A percentile compares a stretch with the other conserved stretches of the same genome.
phyloP scores from a whole-genome alignment of 495 filamentous ascomycete species.

The Parathielavia appendiculata region DNA sequence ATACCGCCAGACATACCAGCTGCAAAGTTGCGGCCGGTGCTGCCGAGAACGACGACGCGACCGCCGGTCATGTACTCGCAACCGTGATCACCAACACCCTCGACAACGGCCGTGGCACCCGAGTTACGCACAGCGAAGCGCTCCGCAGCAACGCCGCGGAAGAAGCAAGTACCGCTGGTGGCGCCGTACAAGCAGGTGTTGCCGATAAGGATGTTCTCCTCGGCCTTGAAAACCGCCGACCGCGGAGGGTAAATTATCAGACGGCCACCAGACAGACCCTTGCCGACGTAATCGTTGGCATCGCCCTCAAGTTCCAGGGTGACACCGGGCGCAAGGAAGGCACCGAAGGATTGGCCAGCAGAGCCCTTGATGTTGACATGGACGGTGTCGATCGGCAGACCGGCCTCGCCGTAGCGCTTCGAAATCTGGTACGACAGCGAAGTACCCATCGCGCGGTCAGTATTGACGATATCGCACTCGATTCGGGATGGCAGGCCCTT shows the following conservation, averaged over 20 bases:
- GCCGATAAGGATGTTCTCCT: slow-evolving; percentile 95
- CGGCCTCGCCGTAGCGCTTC: slow-evolving; percentile 83
- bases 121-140: slow-evolving; percentile 98
- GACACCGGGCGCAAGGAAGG: slow-evolving; percentile 89
- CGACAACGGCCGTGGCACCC: slow-evolving; percentile 91
- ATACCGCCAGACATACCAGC: slow-evolving; percentile 99
- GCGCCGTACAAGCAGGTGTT: slow-evolving; percentile 98
- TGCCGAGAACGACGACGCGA: slow-evolving; percentile 81
- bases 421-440: slow-evolving; percentile 97
- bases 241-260: slow-evolving; percentile 96
- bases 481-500: slow-evolving; percentile 93
- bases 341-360: slow-evolving; percentile 96
- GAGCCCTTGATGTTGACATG: slow-evolving; percentile 99
- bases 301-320: slow-evolving; percentile 97
- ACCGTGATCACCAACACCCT: slow-evolving; percentile 95
- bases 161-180: slow-evolving; percentile 89
- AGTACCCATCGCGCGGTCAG: slow-evolving; percentile 89
- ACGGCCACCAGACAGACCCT: slow-evolving; percentile 92
- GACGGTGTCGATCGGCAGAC: slow-evolving; percentile 89
- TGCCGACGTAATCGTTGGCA: slow-evolving; percentile 97
- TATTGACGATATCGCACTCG: slow-evolving; percentile 98
- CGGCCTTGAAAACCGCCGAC: slow-evolving; percentile 89
- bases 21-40: slow-evolving; percentile 98
- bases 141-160: slow-evolving; percentile 96
- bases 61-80: slow-evolving; percentile 99